Conservation (phyloP, 768 basidiomycete species). For the Termitomyces sp. region DNA sequence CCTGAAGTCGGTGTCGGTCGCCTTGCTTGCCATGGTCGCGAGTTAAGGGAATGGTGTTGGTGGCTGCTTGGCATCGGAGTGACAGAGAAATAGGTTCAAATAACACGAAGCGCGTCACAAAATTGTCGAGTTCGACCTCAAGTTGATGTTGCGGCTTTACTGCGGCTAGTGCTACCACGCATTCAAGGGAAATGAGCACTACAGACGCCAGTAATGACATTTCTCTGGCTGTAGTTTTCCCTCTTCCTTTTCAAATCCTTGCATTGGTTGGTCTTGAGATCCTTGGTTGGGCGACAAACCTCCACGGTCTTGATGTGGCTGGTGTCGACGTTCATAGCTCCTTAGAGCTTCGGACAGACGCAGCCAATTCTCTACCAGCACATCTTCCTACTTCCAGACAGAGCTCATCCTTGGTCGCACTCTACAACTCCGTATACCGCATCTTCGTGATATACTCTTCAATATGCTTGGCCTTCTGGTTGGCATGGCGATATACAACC, state of each 20-base stretch:
- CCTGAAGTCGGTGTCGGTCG: slow-evolving; percentile 72
- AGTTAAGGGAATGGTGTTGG: background rate
- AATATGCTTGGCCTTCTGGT: slow-evolving; percentile 70
- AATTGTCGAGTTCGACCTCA: background rate
- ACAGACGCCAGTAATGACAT: slow-evolving; percentile 33
- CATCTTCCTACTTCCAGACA: slow-evolving; percentile 28
- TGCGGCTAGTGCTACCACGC: slow-evolving; percentile 2
- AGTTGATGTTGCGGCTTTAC: slow-evolving; percentile 14
- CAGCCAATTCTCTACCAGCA: slow-evolving; percentile 24
- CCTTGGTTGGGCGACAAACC: slow-evolving; percentile 89
- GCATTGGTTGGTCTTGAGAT: slow-evolving; percentile 77
- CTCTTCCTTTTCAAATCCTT: slow-evolving; percentile 91
- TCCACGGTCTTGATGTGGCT: slow-evolving; percentile 75
- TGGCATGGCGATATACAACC: slow-evolving; percentile 60
- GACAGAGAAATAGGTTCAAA: slow-evolving; percentile 7
- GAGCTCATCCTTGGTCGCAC: slow-evolving; percentile 36
- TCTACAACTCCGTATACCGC: slow-evolving; percentile 66
- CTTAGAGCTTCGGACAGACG: slow-evolving; percentile 60
- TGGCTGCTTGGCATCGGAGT: slow-evolving; percentile 8
- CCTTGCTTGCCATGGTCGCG: slow-evolving; percentile 41
- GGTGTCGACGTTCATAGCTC: slow-evolving; percentile 73
- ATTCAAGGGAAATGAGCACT: slow-evolving; percentile 20
- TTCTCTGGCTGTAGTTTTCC: slow-evolving; percentile 60
- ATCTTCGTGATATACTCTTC: slow-evolving; percentile 58
- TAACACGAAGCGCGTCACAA: slow-evolving; percentile 13